phyloP scores from a whole-genome alignment of 495 filamentous ascomycete genomes.

The Penicillium egyptiacum region DNA sequence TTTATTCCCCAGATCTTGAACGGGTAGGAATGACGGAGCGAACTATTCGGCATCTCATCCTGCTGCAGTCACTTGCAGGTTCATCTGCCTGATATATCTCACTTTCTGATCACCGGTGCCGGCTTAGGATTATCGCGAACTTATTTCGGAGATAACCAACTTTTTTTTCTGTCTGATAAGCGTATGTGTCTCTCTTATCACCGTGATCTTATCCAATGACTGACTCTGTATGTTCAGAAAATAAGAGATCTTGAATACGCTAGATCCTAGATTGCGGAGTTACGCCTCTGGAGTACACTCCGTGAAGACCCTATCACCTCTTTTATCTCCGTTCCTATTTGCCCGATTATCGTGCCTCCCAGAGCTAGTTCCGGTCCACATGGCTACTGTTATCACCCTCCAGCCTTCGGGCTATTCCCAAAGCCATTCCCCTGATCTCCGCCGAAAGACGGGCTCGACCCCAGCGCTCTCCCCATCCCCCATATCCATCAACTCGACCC shows the following conservation, averaged over 20 bases:
- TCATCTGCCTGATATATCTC: conserved; percentile 15
- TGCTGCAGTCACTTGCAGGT: conserved; percentile 31
- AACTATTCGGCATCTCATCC: conserved; percentile 33
- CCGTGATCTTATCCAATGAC: conserved; percentile 12
- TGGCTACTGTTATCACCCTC: conserved; percentile 50
- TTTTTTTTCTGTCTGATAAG: conserved; percentile 19
- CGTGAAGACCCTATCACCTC: conserved; percentile 2
- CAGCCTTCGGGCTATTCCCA: conserved; percentile 42
- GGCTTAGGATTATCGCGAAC: background rate
- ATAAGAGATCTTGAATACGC: background rate
- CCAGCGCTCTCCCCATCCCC: conserved; percentile 34
- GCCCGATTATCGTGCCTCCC: background rate
- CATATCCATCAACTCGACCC: conserved; percentile 29
- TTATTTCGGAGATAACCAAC: conserved; percentile 22
- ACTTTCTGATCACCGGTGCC: conserved; percentile 13
- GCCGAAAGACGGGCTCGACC: conserved; percentile 29
- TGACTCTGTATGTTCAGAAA: conserved; percentile 2
- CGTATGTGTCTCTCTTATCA: conserved; percentile 5
- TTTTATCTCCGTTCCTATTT: background rate
- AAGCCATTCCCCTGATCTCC: conserved; percentile 29
- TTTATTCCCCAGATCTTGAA: background rate
- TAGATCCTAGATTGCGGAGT: conserved; percentile 1
- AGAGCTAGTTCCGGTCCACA: background rate
- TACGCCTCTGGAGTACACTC: background rate
- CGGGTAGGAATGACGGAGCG: conserved; percentile 36